Percentiles rank a stretch among this genome's conserved stretches.
Conservation (phyloP, 805 yeast species). For the Kuraishia molischiana region DNA sequence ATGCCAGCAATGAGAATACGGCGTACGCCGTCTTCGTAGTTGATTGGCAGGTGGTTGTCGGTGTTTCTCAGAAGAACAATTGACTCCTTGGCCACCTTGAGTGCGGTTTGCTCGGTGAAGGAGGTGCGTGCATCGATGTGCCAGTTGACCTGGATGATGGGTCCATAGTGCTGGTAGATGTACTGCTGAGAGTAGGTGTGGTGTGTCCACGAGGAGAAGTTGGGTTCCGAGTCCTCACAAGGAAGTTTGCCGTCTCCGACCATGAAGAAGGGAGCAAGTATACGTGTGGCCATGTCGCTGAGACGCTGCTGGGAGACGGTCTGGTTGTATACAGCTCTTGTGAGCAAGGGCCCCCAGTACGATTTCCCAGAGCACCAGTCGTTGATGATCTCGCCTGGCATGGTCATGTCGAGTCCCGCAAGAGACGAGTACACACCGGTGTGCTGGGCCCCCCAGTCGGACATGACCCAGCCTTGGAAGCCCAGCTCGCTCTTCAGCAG, state of each 20-base stretch:
- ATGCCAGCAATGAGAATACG: slow-evolving; percentile 37
- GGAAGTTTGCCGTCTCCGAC: slow-evolving; percentile 27
- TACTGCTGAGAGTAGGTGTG: slow-evolving; percentile 44
- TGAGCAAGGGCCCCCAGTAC: slow-evolving; percentile 47
- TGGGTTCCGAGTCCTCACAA: slow-evolving; percentile 34
- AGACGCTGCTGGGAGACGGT: slow-evolving; percentile 43
- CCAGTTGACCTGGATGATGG: slow-evolving; percentile 32
- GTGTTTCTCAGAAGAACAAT: slow-evolving; percentile 44
- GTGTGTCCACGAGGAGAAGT: slow-evolving; percentile 50
- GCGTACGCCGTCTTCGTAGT: slow-evolving; percentile 29
- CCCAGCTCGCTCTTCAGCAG: slow-evolving; percentile 53
- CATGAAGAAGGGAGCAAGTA: slow-evolving; percentile 51
- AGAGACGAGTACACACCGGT: slow-evolving; percentile 45
- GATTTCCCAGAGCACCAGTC: slow-evolving; percentile 44
- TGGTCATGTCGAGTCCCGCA: slow-evolving; percentile 55
- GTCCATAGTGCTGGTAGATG: slow-evolving; percentile 39
- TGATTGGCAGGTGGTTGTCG: slow-evolving; percentile 38
- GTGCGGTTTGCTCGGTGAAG: slow-evolving; percentile 36
- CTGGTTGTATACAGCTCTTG: slow-evolving; percentile 44
- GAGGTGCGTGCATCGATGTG: slow-evolving; percentile 42
- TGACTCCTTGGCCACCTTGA: slow-evolving; percentile 47
- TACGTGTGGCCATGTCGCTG: slow-evolving; percentile 54
- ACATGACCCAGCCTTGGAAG: slow-evolving; percentile 57
- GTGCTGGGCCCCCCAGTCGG: slow-evolving; percentile 62
- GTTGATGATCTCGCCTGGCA: slow-evolving; percentile 51